These are phyloP conservation scores for Malus hybrid DNA, from an alignment of 331 rosid species.

Conservation along the genomic window DNA sequence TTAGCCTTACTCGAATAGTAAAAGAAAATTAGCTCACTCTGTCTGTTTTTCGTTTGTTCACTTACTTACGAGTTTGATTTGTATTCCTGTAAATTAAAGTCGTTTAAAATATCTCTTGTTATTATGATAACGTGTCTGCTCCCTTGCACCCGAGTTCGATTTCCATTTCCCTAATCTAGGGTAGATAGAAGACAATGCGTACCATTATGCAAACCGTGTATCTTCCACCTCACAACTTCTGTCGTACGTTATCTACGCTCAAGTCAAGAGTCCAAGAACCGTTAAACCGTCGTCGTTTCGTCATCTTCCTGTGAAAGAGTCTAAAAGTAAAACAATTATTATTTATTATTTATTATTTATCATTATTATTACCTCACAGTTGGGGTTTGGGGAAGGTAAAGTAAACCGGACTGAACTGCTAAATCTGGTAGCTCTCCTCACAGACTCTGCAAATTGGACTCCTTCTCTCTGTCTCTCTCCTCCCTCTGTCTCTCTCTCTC, in stretches of 20 bases:
- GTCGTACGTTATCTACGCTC: not conserved
- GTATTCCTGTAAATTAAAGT: too few relatives aligned
- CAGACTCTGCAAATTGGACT: not conserved
- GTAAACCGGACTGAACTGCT: not conserved
- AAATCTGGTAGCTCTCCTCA: slow-evolving; percentile 1
- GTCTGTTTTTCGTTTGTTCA: not conserved
- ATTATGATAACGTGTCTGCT: not conserved
- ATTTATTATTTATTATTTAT: not conserved
- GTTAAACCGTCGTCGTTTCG: not conserved
- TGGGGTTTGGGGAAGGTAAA: slow-evolving; percentile 2
- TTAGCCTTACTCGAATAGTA: not conserved
- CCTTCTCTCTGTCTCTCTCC: not conserved
- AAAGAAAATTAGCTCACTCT: not conserved
- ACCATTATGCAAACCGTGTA: not conserved
- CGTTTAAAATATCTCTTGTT: too few relatives aligned
- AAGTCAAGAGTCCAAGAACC: too few relatives aligned
- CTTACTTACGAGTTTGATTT: too few relatives aligned
- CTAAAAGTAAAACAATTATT: not conserved
- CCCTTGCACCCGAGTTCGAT: accelerated
- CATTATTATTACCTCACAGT: not conserved
- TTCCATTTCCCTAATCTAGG: not conserved
- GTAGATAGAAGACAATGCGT: too few relatives aligned
- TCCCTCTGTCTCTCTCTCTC: not conserved
- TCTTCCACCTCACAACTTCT: not conserved
- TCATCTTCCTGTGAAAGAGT: not conserved